These are phyloP conservation scores for Magnaporthiopsis rhizophila DNA, from an alignment of 2,329 filamentous ascomycete genomes.

Conservation along the genomic window DNA sequence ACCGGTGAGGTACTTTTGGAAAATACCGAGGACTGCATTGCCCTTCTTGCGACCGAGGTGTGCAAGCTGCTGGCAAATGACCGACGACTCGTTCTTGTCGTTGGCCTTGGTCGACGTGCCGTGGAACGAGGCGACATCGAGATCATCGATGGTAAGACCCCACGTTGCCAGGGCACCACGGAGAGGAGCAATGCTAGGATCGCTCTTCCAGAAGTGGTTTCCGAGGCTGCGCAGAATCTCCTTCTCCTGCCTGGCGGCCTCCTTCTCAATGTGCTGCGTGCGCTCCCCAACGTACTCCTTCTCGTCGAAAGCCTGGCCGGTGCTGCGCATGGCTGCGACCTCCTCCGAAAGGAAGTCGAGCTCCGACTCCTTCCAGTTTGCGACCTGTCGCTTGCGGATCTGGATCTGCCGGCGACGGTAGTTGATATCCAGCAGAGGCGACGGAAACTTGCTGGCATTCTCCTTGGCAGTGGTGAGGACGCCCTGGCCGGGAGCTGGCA, in stretches of 20 bases:
- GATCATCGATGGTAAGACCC: conserved; percentile 95
- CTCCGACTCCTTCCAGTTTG: conserved; percentile 93
- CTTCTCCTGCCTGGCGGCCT: conserved; percentile 85
- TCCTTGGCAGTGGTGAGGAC: conserved; percentile 93
- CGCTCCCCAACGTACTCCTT: conserved; percentile 81
- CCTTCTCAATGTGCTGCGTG: conserved; percentile 75
- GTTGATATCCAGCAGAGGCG: conserved; percentile 92
- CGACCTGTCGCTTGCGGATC: conserved; percentile 87
- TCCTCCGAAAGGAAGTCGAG: conserved; percentile 89
- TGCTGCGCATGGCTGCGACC: conserved; percentile 79
- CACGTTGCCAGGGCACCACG: conserved; percentile 94
- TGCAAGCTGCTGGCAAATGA: conserved; percentile 91
- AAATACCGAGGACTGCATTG: conserved; percentile 91
- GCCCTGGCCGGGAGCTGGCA: conserved; percentile 93
- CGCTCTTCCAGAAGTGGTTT: conserved; percentile 98
- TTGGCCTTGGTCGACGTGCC: conserved; percentile 97
- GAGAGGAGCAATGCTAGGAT: conserved; percentile 86
- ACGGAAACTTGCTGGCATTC: conserved; percentile 84
- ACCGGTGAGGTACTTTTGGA: conserved; percentile 98
- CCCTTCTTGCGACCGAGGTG: conserved; percentile 95
- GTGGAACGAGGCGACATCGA: conserved; percentile 95
- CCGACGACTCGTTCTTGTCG: conserved; percentile 98
- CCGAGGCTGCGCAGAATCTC: conserved; percentile 87
- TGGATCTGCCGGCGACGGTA: conserved; percentile 95
- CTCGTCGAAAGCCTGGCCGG: conserved; percentile 67